phyloP scores from a whole-genome alignment of 306 rosid species.

The Dryas octopetala region DNA sequence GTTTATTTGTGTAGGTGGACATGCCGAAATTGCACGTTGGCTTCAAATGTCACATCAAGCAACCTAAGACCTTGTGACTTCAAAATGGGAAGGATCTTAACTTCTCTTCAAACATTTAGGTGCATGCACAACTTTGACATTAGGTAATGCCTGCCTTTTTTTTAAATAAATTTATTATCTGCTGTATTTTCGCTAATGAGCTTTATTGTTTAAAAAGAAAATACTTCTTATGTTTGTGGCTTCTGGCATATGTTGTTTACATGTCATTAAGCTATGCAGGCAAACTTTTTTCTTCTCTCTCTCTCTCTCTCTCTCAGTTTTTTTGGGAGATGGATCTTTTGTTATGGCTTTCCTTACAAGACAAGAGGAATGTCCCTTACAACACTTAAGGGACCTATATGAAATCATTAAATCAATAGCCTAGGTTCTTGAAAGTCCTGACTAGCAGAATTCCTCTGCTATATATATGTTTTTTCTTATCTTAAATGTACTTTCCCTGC shows the following conservation, averaged over 20 bases:
- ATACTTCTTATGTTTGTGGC: neutral
- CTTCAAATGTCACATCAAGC: conserved; percentile 73
- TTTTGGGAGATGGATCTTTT: no score
- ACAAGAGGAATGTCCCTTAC: no score
- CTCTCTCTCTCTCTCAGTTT: no score
- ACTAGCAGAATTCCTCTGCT: neutral
- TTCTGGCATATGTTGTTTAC: neutral
- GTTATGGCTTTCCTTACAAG: no score
- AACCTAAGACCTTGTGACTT: conserved; percentile 90
- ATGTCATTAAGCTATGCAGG: neutral
- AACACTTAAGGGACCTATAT: no score
- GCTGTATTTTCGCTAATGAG: neutral
- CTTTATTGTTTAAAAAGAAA: neutral
- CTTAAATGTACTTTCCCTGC: neutral
- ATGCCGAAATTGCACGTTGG: conserved; percentile 67
- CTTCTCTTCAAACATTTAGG: conserved; percentile 69
- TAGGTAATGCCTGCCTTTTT: conserved; percentile 50
- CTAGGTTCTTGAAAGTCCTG: neutral
- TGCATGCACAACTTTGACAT: conserved; percentile 73
- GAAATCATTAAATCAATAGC: neutral
- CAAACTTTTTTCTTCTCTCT: neutral
- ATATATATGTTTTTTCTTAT: neutral
- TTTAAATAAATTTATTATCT: neutral
- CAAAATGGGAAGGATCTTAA: conserved; percentile 78
- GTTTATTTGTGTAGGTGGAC: conserved; percentile 64